Evolutionary conservation across 164 flowering plant species (phyloP), one percentile per base, ranked within the genome.

Genomic region (Vitis cinerea): DNA sequence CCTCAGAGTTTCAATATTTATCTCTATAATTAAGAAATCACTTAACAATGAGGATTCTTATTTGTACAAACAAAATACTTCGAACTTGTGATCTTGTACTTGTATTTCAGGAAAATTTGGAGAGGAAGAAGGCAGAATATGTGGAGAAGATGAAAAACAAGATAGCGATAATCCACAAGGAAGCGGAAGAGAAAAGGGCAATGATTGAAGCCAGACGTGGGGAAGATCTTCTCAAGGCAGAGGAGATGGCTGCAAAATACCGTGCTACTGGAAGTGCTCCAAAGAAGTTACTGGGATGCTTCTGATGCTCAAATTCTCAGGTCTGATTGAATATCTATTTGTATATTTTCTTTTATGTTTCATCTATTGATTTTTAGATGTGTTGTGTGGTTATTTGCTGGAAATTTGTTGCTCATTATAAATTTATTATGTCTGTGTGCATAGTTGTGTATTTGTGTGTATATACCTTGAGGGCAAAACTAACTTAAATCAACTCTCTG

Each of bases 181-280:
- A 59, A 69, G 98, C 98, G 14, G 96, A 94, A 64, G 98, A 92
- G 74, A 90, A 83, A 84, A 83, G 82, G 77, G 98, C 97, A 8
- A 74, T 81, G 51, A 75, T 86, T 50, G 92, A 88, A 79, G 99
- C 99, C 31, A 82, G 81, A 64, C 80, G 81, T 0, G 93, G 90
- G 5, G 98, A 92, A 81, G 91, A 86, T n/a, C 49, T 87, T 49
- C 90, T 91, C 75, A 89, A 84, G 77, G 97, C 87, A 8, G 98
- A 94, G 78, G 99, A 94, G 77, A 23, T 47, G 6, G 92, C 96
- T 69, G 94, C 96, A 10, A 92, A 92, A 63, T 86, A 87, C 67
- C 88, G 97, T 8, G 90, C 97, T n/a, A 90, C 90, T 0, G 92
- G 94, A 12, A 73, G 70, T 3, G 75, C 85, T 17, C 97, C 98